A percentile compares a stretch with the other conserved stretches of the same genome.
phyloP scores from a whole-genome alignment of 2,329 filamentous ascomycete genomes.

The Aspergillus persii region DNA sequence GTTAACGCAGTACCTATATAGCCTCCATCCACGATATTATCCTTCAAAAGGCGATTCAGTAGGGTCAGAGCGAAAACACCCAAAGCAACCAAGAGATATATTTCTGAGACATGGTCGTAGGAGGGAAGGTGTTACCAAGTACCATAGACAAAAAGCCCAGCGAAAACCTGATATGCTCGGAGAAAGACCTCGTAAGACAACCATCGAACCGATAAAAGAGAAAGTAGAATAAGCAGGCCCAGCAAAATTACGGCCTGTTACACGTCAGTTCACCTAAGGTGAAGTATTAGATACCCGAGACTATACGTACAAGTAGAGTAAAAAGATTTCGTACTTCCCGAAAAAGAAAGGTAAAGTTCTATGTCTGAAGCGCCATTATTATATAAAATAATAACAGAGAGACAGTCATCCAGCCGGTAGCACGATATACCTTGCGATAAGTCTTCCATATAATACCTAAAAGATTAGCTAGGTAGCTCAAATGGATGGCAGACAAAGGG shows the following conservation, averaged over 20 bases:
- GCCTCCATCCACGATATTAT: slow-evolving; percentile 24
- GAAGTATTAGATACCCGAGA: neutral
- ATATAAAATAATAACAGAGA: slow-evolving; percentile 19
- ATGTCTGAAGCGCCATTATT: slow-evolving; percentile 8
- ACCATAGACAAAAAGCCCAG: slow-evolving; percentile 20
- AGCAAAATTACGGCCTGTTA: slow-evolving; percentile 15
- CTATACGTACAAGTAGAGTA: slow-evolving; percentile 18
- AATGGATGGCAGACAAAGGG: slow-evolving; percentile 17
- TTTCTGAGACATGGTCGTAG: slow-evolving; percentile 5
- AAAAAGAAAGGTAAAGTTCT: slow-evolving; percentile 12
- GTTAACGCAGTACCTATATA: slow-evolving; percentile 21
- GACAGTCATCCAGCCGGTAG: slow-evolving; percentile 19
- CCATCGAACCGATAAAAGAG: slow-evolving; percentile 18
- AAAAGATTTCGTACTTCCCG: slow-evolving; percentile 14
- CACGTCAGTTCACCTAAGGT: slow-evolving; percentile 8
- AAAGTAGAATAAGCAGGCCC: slow-evolving; percentile 18
- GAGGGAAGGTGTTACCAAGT: slow-evolving; percentile 21
- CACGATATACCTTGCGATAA: slow-evolving; percentile 19
- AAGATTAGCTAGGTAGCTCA: slow-evolving; percentile 17
- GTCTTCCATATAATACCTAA: slow-evolving; percentile 15
- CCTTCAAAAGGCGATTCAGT: slow-evolving; percentile 23
- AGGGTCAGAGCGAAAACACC: slow-evolving; percentile 19
- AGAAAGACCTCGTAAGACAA: slow-evolving; percentile 27
- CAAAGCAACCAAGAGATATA: slow-evolving; percentile 21
- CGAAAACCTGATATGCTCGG: slow-evolving; percentile 19